Percentiles rank a stretch among this genome's conserved stretches.
These are phyloP conservation scores for Fusarium sacchari DNA, from an alignment of 2,329 filamentous ascomycete species.

Conservation along the genomic window DNA sequence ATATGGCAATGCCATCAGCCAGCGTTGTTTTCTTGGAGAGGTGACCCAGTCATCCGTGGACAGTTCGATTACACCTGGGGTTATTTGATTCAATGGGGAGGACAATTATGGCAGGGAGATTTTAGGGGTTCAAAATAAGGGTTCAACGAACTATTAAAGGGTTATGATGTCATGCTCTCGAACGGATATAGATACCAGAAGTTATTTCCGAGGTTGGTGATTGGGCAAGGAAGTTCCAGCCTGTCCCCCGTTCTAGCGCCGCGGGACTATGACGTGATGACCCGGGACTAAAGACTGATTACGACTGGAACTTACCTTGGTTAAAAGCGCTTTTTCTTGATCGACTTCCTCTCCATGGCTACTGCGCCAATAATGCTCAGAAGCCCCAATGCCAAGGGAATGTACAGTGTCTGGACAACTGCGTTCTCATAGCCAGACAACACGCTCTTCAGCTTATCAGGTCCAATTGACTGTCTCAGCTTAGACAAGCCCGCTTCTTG, in stretches of 20 bases:
- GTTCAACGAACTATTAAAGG: background rate
- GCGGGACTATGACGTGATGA: background rate
- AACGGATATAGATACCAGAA: accelerated
- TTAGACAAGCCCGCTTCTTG: slow-evolving; percentile 25
- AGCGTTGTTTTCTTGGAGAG: no score
- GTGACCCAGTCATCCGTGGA: no score
- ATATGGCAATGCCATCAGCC: background rate
- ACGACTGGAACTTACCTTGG: no score
- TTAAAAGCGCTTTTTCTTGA: slow-evolving; percentile 37
- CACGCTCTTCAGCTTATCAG: slow-evolving; percentile 16
- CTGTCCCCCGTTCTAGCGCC: background rate
- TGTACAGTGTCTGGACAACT: slow-evolving; percentile 38
- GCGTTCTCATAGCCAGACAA: slow-evolving; percentile 37
- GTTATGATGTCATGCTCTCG: background rate
- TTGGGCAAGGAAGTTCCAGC: background rate
- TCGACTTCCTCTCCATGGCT: slow-evolving; percentile 36
- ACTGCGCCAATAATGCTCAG: slow-evolving; percentile 32
- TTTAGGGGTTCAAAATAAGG: background rate
- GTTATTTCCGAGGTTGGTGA: accelerated
- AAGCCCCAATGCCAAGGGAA: slow-evolving; percentile 29
- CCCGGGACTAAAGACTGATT: background rate
- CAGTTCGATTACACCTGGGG: no score
- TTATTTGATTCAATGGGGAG: no score
- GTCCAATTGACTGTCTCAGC: slow-evolving; percentile 26
- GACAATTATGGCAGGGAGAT: background rate